phyloP scores from a whole-genome alignment of 2,329 filamentous ascomycete species.

The Lasiodiplodia theobromae region DNA sequence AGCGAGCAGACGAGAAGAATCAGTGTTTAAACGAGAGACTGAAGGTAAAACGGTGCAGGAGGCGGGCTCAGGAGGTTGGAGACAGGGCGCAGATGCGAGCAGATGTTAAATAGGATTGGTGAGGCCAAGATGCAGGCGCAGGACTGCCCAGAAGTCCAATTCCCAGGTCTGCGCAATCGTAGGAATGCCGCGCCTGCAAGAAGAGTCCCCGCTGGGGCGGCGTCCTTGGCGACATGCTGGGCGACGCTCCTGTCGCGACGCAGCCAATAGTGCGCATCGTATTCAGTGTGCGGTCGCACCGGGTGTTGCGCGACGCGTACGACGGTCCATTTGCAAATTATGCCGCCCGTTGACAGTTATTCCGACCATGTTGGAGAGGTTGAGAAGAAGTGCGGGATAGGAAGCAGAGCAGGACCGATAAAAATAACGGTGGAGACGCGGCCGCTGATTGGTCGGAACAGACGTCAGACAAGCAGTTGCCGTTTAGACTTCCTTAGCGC shows the following conservation, averaged over 20 bases:
- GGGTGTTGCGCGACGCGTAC: background rate
- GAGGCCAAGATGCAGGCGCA: conserved; percentile 14
- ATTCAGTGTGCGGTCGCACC: background rate
- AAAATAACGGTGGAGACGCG: background rate
- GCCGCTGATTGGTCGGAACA: background rate
- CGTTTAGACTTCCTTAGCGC: conserved; percentile 20
- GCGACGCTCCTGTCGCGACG: conserved; percentile 7
- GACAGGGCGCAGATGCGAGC: background rate
- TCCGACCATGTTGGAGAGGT: background rate
- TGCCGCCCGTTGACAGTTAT: background rate
- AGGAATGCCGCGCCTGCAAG: conserved; percentile 16
- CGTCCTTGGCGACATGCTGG: conserved; percentile 21
- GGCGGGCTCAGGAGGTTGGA: conserved; percentile 17
- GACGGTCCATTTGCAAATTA: background rate
- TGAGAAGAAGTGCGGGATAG: background rate
- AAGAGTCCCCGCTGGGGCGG: conserved; percentile 17
- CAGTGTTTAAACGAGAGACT: conserved; percentile 18
- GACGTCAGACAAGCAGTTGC: conserved; percentile 21
- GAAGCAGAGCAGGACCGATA: background rate
- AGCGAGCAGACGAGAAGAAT: background rate
- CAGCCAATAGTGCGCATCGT: background rate
- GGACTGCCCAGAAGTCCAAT: conserved; percentile 13
- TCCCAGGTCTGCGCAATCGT: conserved; percentile 16
- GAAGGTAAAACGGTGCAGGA: conserved; percentile 3
- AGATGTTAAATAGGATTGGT: conserved; percentile 9